These are phyloP conservation scores for Corynascus novoguineensis DNA, from an alignment of 495 filamentous ascomycete genomes.

Conservation along the genomic window DNA sequence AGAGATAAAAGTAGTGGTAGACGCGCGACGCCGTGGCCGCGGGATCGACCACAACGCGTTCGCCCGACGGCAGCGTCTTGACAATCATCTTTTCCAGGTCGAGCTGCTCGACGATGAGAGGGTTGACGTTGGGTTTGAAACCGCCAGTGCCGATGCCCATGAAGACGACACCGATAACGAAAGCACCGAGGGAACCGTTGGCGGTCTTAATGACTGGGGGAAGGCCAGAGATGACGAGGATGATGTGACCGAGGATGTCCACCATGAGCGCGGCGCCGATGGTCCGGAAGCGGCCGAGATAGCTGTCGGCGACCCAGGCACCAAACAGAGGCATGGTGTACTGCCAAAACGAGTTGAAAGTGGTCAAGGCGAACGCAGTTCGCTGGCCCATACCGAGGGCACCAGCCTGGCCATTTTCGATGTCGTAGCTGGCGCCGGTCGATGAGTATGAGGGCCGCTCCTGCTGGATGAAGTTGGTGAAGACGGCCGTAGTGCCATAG, in stretches of 20 bases:
- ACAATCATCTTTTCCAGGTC: conserved; percentile 37
- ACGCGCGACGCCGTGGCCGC: conserved; percentile 55
- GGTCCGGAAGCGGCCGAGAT: conserved; percentile 65
- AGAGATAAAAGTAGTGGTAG: conserved; percentile 61
- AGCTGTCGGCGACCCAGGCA: conserved; percentile 67
- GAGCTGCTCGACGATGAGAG: conserved; percentile 54
- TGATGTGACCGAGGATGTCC: conserved; percentile 60
- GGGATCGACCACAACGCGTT: conserved; percentile 66
- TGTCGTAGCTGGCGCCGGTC: conserved; percentile 50
- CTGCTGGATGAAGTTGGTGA: conserved; percentile 57
- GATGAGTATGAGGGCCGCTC: conserved; percentile 52
- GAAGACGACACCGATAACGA: conserved; percentile 58
- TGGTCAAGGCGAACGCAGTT: conserved; percentile 57
- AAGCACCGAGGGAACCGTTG: conserved; percentile 49
- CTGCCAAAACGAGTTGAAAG: conserved; percentile 71
- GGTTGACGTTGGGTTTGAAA: conserved; percentile 62
- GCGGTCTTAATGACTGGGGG: conserved; percentile 55
- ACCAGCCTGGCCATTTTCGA: conserved; percentile 49
- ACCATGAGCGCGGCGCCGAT: conserved; percentile 54
- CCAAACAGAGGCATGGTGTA: conserved; percentile 63
- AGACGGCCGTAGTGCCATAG: conserved; percentile 67
- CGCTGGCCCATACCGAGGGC: conserved; percentile 63
- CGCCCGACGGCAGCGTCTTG: conserved; percentile 45
- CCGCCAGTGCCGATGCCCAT: conserved; percentile 62
- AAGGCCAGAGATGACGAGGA: conserved; percentile 57